A percentile compares a stretch with the other conserved stretches of the same genome.
These are phyloP conservation scores for Trametes punicea DNA, from an alignment of 768 basidiomycete genomes.

Conservation along the genomic window DNA sequence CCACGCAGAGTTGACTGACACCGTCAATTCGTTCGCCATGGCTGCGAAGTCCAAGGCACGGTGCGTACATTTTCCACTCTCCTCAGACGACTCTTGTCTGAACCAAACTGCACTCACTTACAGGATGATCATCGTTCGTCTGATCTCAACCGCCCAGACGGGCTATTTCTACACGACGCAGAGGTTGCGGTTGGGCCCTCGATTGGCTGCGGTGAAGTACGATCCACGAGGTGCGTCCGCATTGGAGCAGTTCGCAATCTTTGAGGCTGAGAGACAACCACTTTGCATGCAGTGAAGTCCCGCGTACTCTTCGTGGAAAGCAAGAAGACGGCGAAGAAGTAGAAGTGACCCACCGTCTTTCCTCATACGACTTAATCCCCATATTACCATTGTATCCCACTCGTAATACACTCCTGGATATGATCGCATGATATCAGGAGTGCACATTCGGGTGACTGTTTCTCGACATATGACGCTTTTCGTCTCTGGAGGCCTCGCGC, in stretches of 20 bases:
- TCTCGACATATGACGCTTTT: too few relatives aligned
- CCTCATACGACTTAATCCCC: background rate
- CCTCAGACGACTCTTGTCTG: background rate
- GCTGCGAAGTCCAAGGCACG: slow-evolving; percentile 61
- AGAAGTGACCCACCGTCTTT: background rate
- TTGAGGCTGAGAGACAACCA: background rate
- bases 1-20: background rate
- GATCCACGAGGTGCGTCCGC: slow-evolving; percentile 74
- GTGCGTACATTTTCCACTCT: slow-evolving; percentile 30
- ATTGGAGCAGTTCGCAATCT: background rate
- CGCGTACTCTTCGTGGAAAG: slow-evolving; percentile 79
- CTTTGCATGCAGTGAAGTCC: slow-evolving; percentile 47
- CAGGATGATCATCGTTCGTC: slow-evolving; percentile 84
- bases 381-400: background rate
- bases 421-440: too few relatives aligned
- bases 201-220: slow-evolving; percentile 87
- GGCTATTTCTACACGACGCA: slow-evolving; percentile 89
- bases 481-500: too few relatives aligned
- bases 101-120: background rate
- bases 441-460: too few relatives aligned
- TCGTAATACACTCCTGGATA: background rate
- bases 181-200: slow-evolving; percentile 70
- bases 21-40: slow-evolving; percentile 36
- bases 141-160: slow-evolving; percentile 89
- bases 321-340: slow-evolving; percentile 65